Conservation (phyloP, 2,329 filamentous ascomycete species). For the Fusarium poae region DNA sequence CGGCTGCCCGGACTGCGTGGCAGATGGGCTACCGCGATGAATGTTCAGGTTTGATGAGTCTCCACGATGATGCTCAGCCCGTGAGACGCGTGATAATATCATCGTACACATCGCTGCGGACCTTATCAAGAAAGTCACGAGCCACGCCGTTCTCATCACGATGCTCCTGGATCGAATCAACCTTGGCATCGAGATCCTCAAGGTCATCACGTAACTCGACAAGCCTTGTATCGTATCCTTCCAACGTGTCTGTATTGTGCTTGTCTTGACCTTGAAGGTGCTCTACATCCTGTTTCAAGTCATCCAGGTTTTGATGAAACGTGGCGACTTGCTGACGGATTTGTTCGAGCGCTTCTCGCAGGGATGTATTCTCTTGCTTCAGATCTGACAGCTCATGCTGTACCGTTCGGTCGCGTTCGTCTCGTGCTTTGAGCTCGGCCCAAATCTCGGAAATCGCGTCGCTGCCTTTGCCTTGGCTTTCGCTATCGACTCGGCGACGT, state of each 20-base stretch:
- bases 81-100: conserved; percentile 23
- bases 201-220: conserved; percentile 19
- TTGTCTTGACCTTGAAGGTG: conserved; percentile 18
- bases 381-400: conserved; percentile 13
- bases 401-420: conserved; percentile 9
- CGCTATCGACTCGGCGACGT: conserved; percentile 14
- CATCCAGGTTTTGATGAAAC: conserved; percentile 4
- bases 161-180: conserved; percentile 25
- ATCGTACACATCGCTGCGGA: conserved; percentile 21
- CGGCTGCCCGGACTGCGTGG: no score
- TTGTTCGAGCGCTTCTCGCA: background rate
- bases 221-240: conserved; percentile 26
- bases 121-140: conserved; percentile 14
- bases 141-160: conserved; percentile 26
- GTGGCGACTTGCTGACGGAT: conserved; percentile 3
- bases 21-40: no score
- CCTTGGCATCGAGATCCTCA: conserved; percentile 29
- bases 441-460: conserved; percentile 8
- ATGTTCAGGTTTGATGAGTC: no score
- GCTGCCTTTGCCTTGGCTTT: background rate
- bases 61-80: background rate
- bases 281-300: conserved; percentile 13
- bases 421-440: conserved; percentile 16
- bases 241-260: conserved; percentile 8
- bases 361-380: conserved; percentile 8